Evolutionary conservation across 768 basidiomycete species (phyloP), one percentile per base, ranked within the genome.

Genomic region (Tylopilus subfusipes): DNA sequence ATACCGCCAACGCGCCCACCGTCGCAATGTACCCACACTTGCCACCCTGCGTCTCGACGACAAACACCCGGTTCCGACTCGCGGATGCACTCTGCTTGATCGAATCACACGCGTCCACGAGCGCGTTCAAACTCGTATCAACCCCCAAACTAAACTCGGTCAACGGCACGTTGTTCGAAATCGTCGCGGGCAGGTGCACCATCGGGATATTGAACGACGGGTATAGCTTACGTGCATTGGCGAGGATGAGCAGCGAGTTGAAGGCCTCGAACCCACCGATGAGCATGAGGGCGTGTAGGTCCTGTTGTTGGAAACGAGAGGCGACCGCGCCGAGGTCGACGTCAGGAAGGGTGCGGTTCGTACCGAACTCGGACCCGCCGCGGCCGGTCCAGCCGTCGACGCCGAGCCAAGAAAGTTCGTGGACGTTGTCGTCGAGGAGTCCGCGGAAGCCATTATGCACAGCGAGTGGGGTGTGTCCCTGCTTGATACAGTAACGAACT

Each of bases 41-140:
- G 10, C 96, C 97, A 46, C 97, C 97, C 70, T 98, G 97, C 0
- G 95, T 98, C 73, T 99, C 96, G 18, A 99, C 93, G 2, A 98
- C 90, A 68, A 99, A 99, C 55, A 98, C 97, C 40, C 97, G 78
- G 70, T 98, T 94, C 58, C 97, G 73, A 66, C 93, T 97, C 5
- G 97, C 96, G 52, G 90, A 90, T 11, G 97, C 97, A 66, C 93
- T 95, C 78, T 99, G 97, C 75, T 95, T 97, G 75, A 99, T 98
- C 39, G 95, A 86, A 72, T 99, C 97, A 68, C 96, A 98, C 7
- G 97, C 97, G 56, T 95, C 92, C 50, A 98, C 94, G 29, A 99
- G 78, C 3, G 95, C 94, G 70, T 98, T 99, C 78, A 99, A 76
- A 70, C 90, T 91, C n/a, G 97, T 99, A 67, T 99, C 97, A 62